phyloP scores from a whole-genome alignment of 2,329 filamentous ascomycete genomes.

The Podosphaera fusca region DNA sequence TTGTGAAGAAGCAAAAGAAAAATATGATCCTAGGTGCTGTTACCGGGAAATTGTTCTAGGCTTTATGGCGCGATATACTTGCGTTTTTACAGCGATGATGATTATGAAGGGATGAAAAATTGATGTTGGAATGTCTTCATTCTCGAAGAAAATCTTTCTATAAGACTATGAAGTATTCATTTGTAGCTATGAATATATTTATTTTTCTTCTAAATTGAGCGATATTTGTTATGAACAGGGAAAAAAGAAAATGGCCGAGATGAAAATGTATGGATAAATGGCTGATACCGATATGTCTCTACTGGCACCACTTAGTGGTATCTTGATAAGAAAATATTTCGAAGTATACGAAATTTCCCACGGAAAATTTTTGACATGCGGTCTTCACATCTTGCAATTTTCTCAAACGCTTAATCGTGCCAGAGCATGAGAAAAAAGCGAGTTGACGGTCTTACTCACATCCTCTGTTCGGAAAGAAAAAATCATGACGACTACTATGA shows the following conservation, averaged over 20 bases:
- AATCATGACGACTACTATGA: too few relatives aligned
- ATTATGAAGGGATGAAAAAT: background rate
- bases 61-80: background rate
- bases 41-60: slow-evolving; percentile 27
- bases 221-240: background rate
- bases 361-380: too few relatives aligned
- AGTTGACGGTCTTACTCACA: too few relatives aligned
- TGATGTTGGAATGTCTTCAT: background rate
- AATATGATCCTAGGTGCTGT: slow-evolving; percentile 53
- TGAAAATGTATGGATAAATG: background rate
- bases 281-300: too few relatives aligned
- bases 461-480: too few relatives aligned
- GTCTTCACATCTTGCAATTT: too few relatives aligned
- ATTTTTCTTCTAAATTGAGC: background rate
- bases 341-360: too few relatives aligned
- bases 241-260: background rate
- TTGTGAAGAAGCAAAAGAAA: slow-evolving; percentile 65
- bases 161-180: background rate
- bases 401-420: too few relatives aligned
- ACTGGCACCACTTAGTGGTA: too few relatives aligned
- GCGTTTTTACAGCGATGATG: background rate
- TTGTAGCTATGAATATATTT: background rate
- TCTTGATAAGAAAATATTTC: too few relatives aligned
- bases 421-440: too few relatives aligned
- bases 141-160: background rate